Percentiles rank a stretch among this genome's conserved stretches.
phyloP scores from a whole-genome alignment of 176 grass and related monocot genomes.

The Phyllostachys edulis region DNA sequence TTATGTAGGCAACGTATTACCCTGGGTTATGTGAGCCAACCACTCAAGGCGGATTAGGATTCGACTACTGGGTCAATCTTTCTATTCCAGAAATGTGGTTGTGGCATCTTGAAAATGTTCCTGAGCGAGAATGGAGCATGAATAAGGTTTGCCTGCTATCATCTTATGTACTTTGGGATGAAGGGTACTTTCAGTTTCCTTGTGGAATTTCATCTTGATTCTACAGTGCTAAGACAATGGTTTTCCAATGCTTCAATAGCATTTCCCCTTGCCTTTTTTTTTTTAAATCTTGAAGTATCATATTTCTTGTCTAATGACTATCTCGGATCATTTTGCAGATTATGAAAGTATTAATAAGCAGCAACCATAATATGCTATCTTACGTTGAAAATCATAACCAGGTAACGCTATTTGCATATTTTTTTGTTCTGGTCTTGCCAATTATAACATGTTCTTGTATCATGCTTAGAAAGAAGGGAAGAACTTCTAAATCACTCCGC shows the following conservation, averaged over 20 bases:
- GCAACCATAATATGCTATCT: constrained; percentile 67
- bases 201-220: neutral
- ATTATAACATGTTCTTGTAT: constrained; percentile 9
- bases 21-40: constrained; percentile 89
- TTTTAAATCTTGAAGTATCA: neutral
- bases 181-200: neutral
- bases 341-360: constrained; percentile 67
- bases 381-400: constrained; percentile 92
- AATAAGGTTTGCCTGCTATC: constrained; percentile 63
- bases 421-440: neutral
- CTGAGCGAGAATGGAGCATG: constrained; percentile 86
- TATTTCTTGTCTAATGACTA: constrained; percentile 13
- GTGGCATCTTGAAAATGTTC: constrained; percentile 94
- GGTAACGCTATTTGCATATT: constrained; percentile 36
- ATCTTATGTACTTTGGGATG: neutral
- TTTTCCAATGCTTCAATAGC: neutral
- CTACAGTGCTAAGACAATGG: neutral
- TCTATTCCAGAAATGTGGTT: constrained; percentile 93
- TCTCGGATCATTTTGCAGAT: constrained; percentile 57
- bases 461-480: constrained; percentile 20
- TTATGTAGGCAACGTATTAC: constrained; percentile 81
- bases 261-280: neutral
- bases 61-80: constrained; percentile 89
- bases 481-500: constrained; percentile 7
- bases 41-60: constrained; percentile 90